Base-by-base conservation (phyloP, 768 basidiomycete species). In the Cystofilobasidium ferigula region DNA sequence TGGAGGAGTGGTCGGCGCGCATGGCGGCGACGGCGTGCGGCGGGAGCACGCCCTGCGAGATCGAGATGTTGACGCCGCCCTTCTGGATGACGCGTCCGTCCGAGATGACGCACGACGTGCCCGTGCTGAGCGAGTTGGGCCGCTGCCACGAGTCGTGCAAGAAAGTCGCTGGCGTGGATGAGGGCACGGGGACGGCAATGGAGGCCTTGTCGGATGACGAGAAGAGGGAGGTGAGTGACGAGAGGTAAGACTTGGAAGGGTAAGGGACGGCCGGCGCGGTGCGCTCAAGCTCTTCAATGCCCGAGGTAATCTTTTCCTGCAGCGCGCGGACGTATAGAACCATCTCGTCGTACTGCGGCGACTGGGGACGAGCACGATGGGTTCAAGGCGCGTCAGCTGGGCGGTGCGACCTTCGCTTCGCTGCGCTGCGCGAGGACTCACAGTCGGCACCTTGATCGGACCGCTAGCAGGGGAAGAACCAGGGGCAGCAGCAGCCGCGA, bases 21-120 rank as follows among this genome's bases (percentile, higher is more conserved):
- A 99, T 99, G 78, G 94, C 88, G 73, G 84, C 84, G 74, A 97
- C 86, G 7, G 91, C 95, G 35, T 86, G 78, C 0, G 91, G 91
- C 0, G 93, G 89, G 5, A 99, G 84, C 26, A 78, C 79, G 28
- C 92, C 93, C 71, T 97, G 84, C 0, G 98, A 89, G 73, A 97
- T 80, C 10, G 88, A 89, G 71, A 95, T 86, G 78, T 95, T 97
- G 56, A 97, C 89, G 1, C 95, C 94, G 4, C 87, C 94, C 76
- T 98, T 98, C 76, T 98, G 94, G 71, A 97, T 84, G 32, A 88
- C 78, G 0, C 85, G 79, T 20, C 78, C 77, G 48, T 72, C 71
- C 28, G 74, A 71, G 45, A 95, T 87, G 26, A 93, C 87, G 75
- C 88, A 91, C 0, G 89, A 91, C 61, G 83, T 79, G 14, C 91